Evolutionary conservation across 2,329 filamentous ascomycete species (phyloP).

Genomic region (Coniochaeta sp.): DNA sequence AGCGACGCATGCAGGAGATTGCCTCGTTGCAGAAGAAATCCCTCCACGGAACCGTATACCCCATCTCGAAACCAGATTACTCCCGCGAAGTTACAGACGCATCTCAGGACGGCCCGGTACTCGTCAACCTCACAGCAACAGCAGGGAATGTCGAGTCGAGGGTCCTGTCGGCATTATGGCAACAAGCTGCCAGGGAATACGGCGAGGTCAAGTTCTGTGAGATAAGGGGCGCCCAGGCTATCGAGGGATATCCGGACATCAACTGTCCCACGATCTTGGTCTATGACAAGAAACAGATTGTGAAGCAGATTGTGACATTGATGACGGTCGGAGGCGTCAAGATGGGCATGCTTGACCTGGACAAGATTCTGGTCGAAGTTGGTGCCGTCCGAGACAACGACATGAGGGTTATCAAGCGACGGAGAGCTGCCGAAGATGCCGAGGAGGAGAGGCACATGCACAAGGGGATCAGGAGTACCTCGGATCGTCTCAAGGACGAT

Average conservation of each 20-base stretch:
- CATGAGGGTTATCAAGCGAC: conserved; percentile 61
- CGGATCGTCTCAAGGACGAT: conserved; percentile 11
- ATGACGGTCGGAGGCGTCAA: conserved; percentile 66
- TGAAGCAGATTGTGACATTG: conserved; percentile 85
- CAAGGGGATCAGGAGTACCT: conserved; percentile 31
- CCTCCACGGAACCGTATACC: conserved; percentile 85
- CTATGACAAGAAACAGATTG: conserved; percentile 89
- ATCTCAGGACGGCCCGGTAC: conserved; percentile 58
- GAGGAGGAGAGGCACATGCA: conserved; percentile 48
- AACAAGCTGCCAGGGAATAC: conserved; percentile 73
- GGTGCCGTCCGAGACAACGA: conserved; percentile 76
- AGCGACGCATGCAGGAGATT: conserved; percentile 82
- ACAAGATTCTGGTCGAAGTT: conserved; percentile 72
- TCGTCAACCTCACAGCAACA: conserved; percentile 78
- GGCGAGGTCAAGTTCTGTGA: conserved; percentile 97
- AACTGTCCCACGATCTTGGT: conserved; percentile 93
- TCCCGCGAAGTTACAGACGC: conserved; percentile 85
- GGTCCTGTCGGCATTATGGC: conserved; percentile 78
- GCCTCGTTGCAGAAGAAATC: conserved; percentile 66
- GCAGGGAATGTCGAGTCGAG: conserved; percentile 80
- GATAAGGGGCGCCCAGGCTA: conserved; percentile 85
- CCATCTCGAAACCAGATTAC: conserved; percentile 91
- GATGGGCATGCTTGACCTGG: conserved; percentile 67
- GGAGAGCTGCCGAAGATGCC: conserved; percentile 51
- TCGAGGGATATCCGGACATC: conserved; percentile 89